Percentiles rank a stretch among this genome's conserved stretches.
phyloP scores from a whole-genome alignment of 2,329 filamentous ascomycete genomes.

The Cytospora piceicola region DNA sequence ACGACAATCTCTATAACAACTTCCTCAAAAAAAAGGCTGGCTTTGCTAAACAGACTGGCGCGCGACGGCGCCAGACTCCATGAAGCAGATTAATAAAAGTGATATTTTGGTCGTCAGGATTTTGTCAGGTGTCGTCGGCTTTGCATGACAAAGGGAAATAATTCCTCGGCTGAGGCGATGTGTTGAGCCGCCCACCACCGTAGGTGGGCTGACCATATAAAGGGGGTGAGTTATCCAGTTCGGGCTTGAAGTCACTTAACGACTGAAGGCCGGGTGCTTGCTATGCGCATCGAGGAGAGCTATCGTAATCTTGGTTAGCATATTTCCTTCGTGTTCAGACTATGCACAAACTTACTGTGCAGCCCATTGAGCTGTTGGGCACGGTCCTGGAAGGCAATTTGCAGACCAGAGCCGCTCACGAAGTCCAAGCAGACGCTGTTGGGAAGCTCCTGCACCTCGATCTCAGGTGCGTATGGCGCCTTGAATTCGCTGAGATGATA shows the following conservation, averaged over 20 bases:
- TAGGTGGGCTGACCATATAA: constrained; percentile 6
- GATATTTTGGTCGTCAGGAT: constrained; percentile 27
- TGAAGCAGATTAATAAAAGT: constrained; percentile 27
- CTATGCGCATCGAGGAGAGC: constrained; percentile 49
- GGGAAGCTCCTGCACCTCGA: constrained; percentile 89
- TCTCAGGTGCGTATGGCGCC: constrained; percentile 78
- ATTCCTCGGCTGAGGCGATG: constrained; percentile 23
- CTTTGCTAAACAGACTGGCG: constrained; percentile 21
- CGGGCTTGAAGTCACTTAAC: constrained; percentile 33
- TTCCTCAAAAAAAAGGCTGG: constrained; percentile 23
- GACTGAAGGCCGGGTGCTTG: constrained; percentile 40
- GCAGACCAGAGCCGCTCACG: constrained; percentile 62
- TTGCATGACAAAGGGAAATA: constrained; percentile 28
- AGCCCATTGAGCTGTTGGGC: constrained; percentile 60
- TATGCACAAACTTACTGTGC: constrained; percentile 49
- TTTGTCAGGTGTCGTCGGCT: constrained; percentile 25
- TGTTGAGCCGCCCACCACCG: constrained; percentile 10
- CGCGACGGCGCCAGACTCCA: constrained; percentile 9
- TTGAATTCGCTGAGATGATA: constrained; percentile 88
- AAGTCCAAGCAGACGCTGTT: constrained; percentile 75
- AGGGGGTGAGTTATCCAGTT: constrained; percentile 1
- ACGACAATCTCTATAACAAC: constrained; percentile 10
- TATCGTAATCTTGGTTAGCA: constrained; percentile 39
- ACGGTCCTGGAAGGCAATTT: constrained; percentile 67
- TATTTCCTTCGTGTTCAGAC: background rate